Evolutionary conservation across 2,329 filamentous ascomycete species (phyloP).

Genomic region (Aspergillus sclerotialis): DNA sequence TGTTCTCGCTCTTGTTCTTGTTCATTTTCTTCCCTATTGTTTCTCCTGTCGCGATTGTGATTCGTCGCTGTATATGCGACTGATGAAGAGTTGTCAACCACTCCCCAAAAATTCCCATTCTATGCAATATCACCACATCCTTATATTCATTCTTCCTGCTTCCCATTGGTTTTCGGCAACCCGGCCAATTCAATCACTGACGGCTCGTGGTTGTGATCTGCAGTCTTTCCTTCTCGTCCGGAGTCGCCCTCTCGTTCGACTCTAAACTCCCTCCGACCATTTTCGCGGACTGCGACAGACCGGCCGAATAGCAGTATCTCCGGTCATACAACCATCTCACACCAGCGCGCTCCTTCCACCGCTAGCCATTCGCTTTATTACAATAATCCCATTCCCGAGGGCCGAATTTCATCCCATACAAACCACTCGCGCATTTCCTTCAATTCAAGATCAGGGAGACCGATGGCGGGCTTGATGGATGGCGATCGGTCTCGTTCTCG

Average conservation of each 20-base stretch:
- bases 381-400: slow-evolving; percentile 10
- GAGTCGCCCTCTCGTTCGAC: slow-evolving; percentile 27
- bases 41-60: slow-evolving; percentile 2
- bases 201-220: slow-evolving; percentile 10
- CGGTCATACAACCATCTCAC: slow-evolving; percentile 17
- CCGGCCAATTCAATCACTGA: slow-evolving; percentile 13
- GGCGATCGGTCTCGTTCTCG: slow-evolving; percentile 71
- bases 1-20: slow-evolving; percentile 6
- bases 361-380: slow-evolving; percentile 14
- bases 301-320: slow-evolving; percentile 24
- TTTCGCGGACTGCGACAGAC: slow-evolving; percentile 18
- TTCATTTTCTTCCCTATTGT: slow-evolving; percentile 3
- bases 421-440: slow-evolving; percentile 29
- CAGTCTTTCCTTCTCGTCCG: slow-evolving; percentile 21
- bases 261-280: slow-evolving; percentile 24
- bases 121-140: slow-evolving; percentile 10
- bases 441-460: slow-evolving; percentile 30
- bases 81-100: background rate
- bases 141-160: too few species aligned
- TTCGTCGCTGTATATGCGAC: too few species aligned
- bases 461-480: slow-evolving; percentile 61
- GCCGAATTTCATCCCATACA: slow-evolving; percentile 15
- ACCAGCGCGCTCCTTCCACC: slow-evolving; percentile 19
- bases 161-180: slow-evolving; percentile 8
- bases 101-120: slow-evolving; percentile 1